Evolutionary conservation across 164 flowering plant species (phyloP).

Genomic region (Taxillus chinensis): DNA sequence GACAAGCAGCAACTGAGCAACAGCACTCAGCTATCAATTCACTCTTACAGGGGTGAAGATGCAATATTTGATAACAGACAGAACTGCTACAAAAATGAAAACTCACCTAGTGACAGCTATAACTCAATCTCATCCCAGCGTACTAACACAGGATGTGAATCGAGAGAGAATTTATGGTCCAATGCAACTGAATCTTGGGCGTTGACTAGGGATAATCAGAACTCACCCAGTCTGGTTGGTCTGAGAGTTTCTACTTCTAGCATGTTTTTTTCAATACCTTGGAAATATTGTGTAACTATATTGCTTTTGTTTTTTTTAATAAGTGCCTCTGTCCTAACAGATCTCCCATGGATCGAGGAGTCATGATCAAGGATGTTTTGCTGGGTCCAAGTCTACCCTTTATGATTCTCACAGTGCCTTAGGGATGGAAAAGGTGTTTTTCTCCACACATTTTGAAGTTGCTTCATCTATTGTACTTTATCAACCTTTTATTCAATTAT

Average conservation of each 20-base stretch:
- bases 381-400: slow-evolving; percentile 6
- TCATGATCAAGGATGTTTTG: slow-evolving; percentile 11
- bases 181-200: slow-evolving; percentile 20
- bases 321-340: slow-evolving; percentile 4
- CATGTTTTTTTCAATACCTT: background rate
- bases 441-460: background rate
- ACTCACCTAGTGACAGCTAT: slow-evolving; percentile 20
- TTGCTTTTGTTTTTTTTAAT: too few species aligned
- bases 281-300: too few species aligned
- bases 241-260: slow-evolving; percentile 11
- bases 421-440: slow-evolving; percentile 10
- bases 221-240: slow-evolving; percentile 25
- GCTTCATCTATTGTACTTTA: background rate
- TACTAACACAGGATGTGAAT: slow-evolving; percentile 17
- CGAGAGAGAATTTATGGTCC: slow-evolving; percentile 27
- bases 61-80: slow-evolving; percentile 23
- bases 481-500: background rate
- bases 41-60: slow-evolving; percentile 20
- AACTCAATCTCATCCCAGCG: slow-evolving; percentile 26
- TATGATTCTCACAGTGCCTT: slow-evolving; percentile 10
- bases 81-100: slow-evolving; percentile 22
- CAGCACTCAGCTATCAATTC: slow-evolving; percentile 8
- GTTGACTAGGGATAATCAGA: slow-evolving; percentile 7
- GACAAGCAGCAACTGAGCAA: slow-evolving; percentile 15
- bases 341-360: slow-evolving; percentile 9